Percentiles rank a stretch among this genome's conserved stretches.
Conservation (phyloP, 768 basidiomycete species). For the Cyathus striatus region DNA sequence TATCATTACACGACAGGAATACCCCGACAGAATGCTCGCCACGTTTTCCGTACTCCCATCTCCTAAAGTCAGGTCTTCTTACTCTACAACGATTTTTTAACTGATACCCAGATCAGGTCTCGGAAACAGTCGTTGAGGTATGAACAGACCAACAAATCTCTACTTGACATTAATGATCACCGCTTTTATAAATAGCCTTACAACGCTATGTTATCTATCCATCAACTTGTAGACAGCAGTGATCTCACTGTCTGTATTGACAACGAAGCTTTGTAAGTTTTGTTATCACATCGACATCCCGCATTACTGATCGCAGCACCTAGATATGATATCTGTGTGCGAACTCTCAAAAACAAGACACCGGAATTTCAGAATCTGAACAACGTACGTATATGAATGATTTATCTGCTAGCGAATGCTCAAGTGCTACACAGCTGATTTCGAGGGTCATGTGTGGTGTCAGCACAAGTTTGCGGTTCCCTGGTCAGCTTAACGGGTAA, state of each 20-base stretch:
- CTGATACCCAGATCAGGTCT: slow-evolving; percentile 27
- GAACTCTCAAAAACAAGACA: slow-evolving; percentile 58
- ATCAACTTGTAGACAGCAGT: slow-evolving; percentile 86
- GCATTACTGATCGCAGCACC: background rate
- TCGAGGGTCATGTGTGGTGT: slow-evolving; percentile 93
- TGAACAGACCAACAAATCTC: too few species aligned
- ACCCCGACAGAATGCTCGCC: slow-evolving; percentile 50
- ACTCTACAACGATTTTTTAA: background rate
- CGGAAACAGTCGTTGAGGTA: slow-evolving; percentile 61
- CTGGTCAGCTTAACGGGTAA: slow-evolving; percentile 91
- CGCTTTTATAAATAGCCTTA: slow-evolving; percentile 63
- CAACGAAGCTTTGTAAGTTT: slow-evolving; percentile 75
- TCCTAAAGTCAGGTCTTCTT: slow-evolving; percentile 31
- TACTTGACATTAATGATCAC: slow-evolving; percentile 34
- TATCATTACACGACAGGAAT: slow-evolving; percentile 30
- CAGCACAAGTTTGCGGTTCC: slow-evolving; percentile 87
- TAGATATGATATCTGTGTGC: slow-evolving; percentile 69
- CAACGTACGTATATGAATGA: slow-evolving; percentile 37
- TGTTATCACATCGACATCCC: background rate
- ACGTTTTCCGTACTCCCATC: slow-evolving; percentile 51
- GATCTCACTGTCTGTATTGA: slow-evolving; percentile 84
- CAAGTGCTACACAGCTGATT: slow-evolving; percentile 54
- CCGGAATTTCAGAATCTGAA: slow-evolving; percentile 71
- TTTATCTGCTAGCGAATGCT: too few species aligned
- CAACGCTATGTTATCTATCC: slow-evolving; percentile 77